Conservation (phyloP, 768 basidiomycete species). For the Postia placenta region DNA sequence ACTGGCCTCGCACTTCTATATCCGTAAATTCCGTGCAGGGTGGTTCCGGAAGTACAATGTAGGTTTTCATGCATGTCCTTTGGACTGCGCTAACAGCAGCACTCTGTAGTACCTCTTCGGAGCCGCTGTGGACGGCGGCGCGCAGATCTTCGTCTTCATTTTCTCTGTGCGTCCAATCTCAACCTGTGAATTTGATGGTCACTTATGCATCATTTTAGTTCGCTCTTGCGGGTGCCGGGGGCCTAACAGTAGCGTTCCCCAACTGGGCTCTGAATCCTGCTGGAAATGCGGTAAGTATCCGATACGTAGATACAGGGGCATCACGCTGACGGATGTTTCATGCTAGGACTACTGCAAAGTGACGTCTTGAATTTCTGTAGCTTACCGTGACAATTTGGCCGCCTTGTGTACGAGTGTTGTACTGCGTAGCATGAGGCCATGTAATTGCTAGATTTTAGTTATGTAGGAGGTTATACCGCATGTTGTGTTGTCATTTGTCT, state of each 20-base stretch:
- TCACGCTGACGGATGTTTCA: background rate
- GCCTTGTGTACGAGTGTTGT: background rate
- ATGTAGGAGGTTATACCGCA: background rate
- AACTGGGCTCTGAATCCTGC: constrained; percentile 4
- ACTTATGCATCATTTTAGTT: background rate
- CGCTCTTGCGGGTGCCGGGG: constrained; percentile 3
- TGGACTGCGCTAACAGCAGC: background rate
- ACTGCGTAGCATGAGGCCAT: background rate
- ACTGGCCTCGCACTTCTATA: constrained; percentile 5
- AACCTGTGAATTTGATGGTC: background rate
- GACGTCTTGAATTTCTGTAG: background rate
- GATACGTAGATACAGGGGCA: background rate
- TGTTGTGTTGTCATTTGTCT: background rate
- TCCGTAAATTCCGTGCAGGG: constrained; percentile 3
- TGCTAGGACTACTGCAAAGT: constrained; percentile 6
- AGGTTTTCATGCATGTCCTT: background rate
- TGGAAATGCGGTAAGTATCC: constrained; percentile 2
- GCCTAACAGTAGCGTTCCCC: constrained; percentile 1
- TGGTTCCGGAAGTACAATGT: constrained; percentile 8
- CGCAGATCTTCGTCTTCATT: constrained; percentile 6
- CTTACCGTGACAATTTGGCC: background rate
- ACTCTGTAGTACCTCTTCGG: constrained; percentile 2
- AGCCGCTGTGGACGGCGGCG: constrained; percentile 4
- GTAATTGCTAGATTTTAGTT: background rate
- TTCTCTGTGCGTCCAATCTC: background rate